Percentiles rank a stretch among this genome's conserved stretches.
Evolutionary conservation across 306 rosid genomes (phyloP).

Genomic region (Cyclanthera cordifolia): DNA sequence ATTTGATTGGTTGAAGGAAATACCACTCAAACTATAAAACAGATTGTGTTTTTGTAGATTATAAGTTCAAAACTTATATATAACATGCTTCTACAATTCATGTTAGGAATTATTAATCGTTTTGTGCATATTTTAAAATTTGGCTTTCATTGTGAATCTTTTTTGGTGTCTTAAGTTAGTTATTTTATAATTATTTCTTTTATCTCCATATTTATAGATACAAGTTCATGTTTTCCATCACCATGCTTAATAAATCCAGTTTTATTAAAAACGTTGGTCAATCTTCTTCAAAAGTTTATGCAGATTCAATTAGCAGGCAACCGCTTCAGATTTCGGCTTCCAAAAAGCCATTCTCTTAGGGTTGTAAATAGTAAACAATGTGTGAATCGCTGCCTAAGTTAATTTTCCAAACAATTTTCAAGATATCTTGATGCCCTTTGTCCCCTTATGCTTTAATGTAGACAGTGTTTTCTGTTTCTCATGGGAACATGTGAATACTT

Average conservation of each 20-base stretch:
- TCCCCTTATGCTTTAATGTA: not conserved
- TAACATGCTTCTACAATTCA: not conserved
- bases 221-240: not conserved
- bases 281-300: not conserved
- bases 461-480: constrained; percentile 6
- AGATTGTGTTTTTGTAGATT: not conserved
- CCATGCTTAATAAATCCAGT: not conserved
- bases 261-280: not conserved
- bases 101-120: not conserved
- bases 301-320: not conserved
- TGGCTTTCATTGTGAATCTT: not conserved
- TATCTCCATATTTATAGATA: not conserved
- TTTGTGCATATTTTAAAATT: not conserved
- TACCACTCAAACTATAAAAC: not conserved
- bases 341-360: not conserved
- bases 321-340: not conserved
- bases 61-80: not conserved
- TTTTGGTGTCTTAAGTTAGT: not conserved
- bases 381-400: not conserved
- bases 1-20: not conserved
- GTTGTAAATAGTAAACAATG: not conserved
- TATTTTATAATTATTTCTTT: not conserved
- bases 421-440: not conserved
- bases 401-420: not conserved
- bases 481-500: constrained; percentile 22